Evolutionary conservation across 192 early-diverging fungal species (phyloP).

Genomic region (Endogone sp.): DNA sequence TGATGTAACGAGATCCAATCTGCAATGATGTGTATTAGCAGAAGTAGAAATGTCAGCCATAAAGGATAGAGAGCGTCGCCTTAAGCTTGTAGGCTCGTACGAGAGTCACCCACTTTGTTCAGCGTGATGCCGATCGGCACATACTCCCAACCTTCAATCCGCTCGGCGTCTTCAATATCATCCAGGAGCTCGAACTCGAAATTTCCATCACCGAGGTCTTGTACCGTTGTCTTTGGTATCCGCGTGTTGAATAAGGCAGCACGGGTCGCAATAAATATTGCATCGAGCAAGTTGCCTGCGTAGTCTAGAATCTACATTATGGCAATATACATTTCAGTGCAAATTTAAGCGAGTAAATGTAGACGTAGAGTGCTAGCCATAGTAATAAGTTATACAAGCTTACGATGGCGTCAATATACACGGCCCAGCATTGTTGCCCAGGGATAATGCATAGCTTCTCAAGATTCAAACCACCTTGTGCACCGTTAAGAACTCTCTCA

Average conservation of each 20-base stretch:
- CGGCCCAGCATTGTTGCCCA: slow-evolving; percentile 83
- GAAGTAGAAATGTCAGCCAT: too few relatives aligned
- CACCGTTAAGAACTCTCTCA: slow-evolving; percentile 72
- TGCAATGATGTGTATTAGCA: slow-evolving; percentile 25
- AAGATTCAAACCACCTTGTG: slow-evolving; percentile 83
- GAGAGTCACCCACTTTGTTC: slow-evolving; percentile 57
- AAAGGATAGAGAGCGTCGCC: too few relatives aligned
- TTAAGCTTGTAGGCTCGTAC: too few relatives aligned
- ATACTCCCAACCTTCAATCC: slow-evolving; percentile 70
- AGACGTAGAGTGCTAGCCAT: too few relatives aligned
- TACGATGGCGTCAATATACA: slow-evolving; percentile 87
- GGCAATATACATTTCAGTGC: too few relatives aligned
- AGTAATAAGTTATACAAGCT: slow-evolving; percentile 7
- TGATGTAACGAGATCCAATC: slow-evolving; percentile 79
- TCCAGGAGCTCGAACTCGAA: slow-evolving; percentile 93
- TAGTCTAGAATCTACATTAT: slow-evolving; percentile 71
- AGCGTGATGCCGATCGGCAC: slow-evolving; percentile 85
- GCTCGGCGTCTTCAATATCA: slow-evolving; percentile 79
- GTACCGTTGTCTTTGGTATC: slow-evolving; percentile 80
- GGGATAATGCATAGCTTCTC: slow-evolving; percentile 88
- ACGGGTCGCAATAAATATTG: slow-evolving; percentile 78
- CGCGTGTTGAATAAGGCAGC: slow-evolving; percentile 88
- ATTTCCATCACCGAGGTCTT: slow-evolving; percentile 74
- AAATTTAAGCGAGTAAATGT: too few relatives aligned
- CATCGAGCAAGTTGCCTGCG: slow-evolving; percentile 83